Base-by-base conservation (phyloP, 1,139 yeast genomes). In the Suhomyces terraborum region DNA sequence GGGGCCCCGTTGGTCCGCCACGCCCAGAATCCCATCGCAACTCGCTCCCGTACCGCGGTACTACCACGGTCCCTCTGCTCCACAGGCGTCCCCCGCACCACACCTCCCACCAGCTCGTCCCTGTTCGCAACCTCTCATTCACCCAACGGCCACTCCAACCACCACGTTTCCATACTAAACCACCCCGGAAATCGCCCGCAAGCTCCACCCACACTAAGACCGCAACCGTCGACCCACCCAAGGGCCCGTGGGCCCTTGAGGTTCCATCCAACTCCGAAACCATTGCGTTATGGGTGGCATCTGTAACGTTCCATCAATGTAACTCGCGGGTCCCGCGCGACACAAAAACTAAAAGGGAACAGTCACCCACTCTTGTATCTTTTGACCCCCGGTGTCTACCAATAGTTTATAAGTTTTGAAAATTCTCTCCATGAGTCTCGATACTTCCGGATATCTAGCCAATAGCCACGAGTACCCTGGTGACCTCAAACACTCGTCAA, bases 221-320 rank as follows among this genome's bases (percentile, higher is more conserved):
- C n/a, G n/a, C n/a, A n/a, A n/a, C n/a, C n/a, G n/a, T n/a, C n/a
- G n/a, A n/a, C n/a, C n/a, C n/a, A n/a, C n/a, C n/a, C n/a, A n/a
- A n/a, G n/a, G n/a, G n/a, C n/a, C n/a, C n/a, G n/a, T n/a, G n/a
- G n/a, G n/a, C n/a, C n/a, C n/a, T n/a, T n/a, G n/a, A n/a, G 9
- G 40, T 36, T 26, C 35, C 35, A 32, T 31, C 26, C 16, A 16
- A 8, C 27, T 14, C 26, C 31, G 21, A 16, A 16, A 18, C 14
- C 32, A 24, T 9, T 16, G 27, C 27, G 13, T 16, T 4, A 12
- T 13, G 7, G 10, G 35, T 23, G 16, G 10, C 28, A 24, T 23
- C 26, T 36, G 40, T 29, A 37, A 37, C 40, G 40, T 37, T 37
- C 36, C 40, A 37, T 37, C 36, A 21, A 19, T 27, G 33, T 22